phyloP scores from a whole-genome alignment of 2,329 filamentous ascomycete genomes.

The Phaeosphaeria sp. region DNA sequence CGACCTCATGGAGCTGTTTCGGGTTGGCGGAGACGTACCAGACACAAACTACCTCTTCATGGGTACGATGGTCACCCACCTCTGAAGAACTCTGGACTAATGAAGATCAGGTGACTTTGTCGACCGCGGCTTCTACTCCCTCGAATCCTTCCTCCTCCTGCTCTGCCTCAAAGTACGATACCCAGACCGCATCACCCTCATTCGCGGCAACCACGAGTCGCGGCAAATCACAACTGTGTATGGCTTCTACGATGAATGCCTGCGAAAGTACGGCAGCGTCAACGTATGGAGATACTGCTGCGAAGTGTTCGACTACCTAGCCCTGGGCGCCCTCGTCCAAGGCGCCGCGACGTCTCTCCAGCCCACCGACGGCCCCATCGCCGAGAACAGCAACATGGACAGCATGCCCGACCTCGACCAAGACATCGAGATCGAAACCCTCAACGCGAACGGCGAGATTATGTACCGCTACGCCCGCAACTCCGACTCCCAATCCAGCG shows the following conservation, averaged over 20 bases:
- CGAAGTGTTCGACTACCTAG: conserved; percentile 97
- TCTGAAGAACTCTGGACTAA: conserved; percentile 2
- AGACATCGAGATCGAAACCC: conserved; percentile 90
- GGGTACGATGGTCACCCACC: conserved; percentile 60
- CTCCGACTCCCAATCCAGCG: conserved; percentile 46
- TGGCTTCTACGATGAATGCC: conserved; percentile 96
- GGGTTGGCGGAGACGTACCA: conserved; percentile 90
- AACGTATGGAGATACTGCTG: conserved; percentile 96
- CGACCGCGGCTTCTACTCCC: conserved; percentile 95
- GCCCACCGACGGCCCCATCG: conserved; percentile 65
- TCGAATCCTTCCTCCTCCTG: conserved; percentile 94
- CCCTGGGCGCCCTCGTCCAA: conserved; percentile 87
- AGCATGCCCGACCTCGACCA: conserved; percentile 63
- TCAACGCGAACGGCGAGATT: conserved; percentile 82
- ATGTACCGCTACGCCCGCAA: conserved; percentile 73
- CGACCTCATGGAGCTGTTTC: conserved; percentile 94
- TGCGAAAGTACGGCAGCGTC: conserved; percentile 93
- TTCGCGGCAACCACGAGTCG: conserved; percentile 94
- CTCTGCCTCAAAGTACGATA: conserved; percentile 97
- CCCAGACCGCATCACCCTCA: conserved; percentile 94
- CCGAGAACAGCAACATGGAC: conserved; percentile 59
- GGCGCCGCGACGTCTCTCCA: conserved; percentile 74
- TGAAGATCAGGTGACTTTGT: conserved; percentile 82
- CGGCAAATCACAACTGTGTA: conserved; percentile 97
- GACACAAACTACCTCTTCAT: conserved; percentile 98